Base-by-base conservation (phyloP, 2,329 filamentous ascomycete genomes). In the Colletotrichum eleusines region DNA sequence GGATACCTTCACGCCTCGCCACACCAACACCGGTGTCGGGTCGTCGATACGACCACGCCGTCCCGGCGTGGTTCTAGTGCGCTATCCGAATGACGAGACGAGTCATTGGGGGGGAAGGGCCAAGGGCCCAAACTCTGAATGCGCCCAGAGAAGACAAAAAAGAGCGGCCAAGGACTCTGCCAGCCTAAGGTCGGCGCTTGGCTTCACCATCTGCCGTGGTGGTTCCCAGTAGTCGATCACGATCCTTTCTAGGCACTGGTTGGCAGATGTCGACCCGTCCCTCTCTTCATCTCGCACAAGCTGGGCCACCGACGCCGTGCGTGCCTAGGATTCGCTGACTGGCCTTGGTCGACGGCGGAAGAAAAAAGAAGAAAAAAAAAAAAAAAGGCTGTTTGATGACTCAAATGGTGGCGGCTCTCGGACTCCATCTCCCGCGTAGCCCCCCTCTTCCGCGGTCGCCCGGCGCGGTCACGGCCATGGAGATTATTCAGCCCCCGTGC, bases 11-110 rank as follows among this genome's bases (percentile, higher is more conserved):
- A 69, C 69, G 58, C 69, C 69, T 20, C 9, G 11, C 5, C 48
- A 65, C 63, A 65, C n/a, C 9, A 28, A 0, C 12, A 9, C 12
- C 16, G n/a, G n/a, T n/a, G n/a, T n/a, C n/a, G n/a, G n/a, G n/a
- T n/a, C n/a, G n/a, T n/a, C n/a, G 40, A 70, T 72, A 70, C 33
- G 63, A 66, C 46, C 73, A 72, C 72, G 62, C 73, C 71, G 59
- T 53, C 40, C 5, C 55, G 73, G 61, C 66, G 71, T 69, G 66
- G 63, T 60, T 63, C 62, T 66, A 74, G 64, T 23, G 40, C 28
- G 5, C 60, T 12, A 7, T 42, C 63, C 11, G 66, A 33, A 28
- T 31, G 51, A 70, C 63, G 51, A 68, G 68, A 63, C 64, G 64
- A 68, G 68, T 71, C 53, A 68, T 68, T 54, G 44, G 57, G 38